phyloP scores from a whole-genome alignment of 139 green algal species.

The Ostreobium quekettii region DNA sequence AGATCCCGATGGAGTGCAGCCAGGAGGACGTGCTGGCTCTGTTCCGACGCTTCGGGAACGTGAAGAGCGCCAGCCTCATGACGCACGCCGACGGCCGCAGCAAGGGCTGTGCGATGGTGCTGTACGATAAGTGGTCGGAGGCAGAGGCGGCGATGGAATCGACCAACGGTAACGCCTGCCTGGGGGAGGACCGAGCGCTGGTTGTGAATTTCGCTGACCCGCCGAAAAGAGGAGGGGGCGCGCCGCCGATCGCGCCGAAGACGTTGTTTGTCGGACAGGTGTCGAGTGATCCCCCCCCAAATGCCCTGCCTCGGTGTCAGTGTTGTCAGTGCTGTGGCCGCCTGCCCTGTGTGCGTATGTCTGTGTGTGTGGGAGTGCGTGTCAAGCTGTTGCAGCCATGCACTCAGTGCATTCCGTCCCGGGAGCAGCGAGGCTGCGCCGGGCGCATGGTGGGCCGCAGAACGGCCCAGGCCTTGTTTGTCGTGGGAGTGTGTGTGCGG shows the following conservation, averaged over 20 bases:
- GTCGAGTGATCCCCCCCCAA: too few species aligned
- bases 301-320: too few species aligned
- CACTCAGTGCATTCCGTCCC: too few species aligned
- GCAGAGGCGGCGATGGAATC: conserved; percentile 60
- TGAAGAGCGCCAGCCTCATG: conserved; percentile 59
- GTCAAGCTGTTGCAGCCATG: too few species aligned
- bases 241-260: conserved; percentile 55
- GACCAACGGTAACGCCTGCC: conserved; percentile 51
- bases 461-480: too few species aligned
- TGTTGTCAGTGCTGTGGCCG: too few species aligned
- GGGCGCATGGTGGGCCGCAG: too few species aligned
- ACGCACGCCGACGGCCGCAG: conserved; percentile 51
- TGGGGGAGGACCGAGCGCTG: conserved; percentile 36
- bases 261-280: conserved; percentile 87
- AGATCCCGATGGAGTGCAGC: conserved; percentile 15
- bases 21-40: conserved; percentile 59
- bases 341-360: too few species aligned
- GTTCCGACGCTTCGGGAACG: conserved; percentile 57
- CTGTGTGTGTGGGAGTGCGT: too few species aligned
- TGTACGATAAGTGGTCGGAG: conserved; percentile 50
- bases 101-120: conserved; percentile 75
- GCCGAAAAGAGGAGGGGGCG: conserved; percentile 32
- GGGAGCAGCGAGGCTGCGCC: too few species aligned
- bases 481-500: too few species aligned
- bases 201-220: conserved; percentile 79